These are phyloP conservation scores for Pseudogymnoascus sp. DNA, from an alignment of 2,329 filamentous ascomycete species.

Conservation along the genomic window DNA sequence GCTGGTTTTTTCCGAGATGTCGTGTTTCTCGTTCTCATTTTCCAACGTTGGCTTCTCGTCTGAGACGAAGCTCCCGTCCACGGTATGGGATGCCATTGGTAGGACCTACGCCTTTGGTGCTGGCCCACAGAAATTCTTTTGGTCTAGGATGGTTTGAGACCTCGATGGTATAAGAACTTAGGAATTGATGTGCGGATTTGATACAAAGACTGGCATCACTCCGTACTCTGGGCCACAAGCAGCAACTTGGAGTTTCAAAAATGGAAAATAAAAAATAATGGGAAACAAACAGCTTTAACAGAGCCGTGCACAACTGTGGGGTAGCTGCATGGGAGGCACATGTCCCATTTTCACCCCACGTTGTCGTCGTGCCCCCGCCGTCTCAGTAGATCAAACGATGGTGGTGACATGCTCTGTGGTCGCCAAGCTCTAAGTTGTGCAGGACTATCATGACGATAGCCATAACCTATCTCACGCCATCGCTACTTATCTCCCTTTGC, in stretches of 20 bases:
- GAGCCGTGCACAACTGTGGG: not conserved
- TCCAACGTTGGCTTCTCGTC: not conserved
- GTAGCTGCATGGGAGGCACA: not conserved
- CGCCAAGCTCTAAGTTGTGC: not conserved
- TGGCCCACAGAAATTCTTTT: not conserved
- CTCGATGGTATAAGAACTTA: not conserved
- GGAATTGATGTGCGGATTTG: not conserved
- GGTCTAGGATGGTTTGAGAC: not conserved
- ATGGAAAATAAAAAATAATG: not conserved
- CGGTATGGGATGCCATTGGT: not conserved
- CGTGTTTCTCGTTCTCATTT: not conserved
- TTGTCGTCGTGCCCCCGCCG: not conserved
- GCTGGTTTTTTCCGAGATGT: not conserved
- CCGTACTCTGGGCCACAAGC: not conserved
- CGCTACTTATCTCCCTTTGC: not conserved
- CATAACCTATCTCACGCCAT: not conserved
- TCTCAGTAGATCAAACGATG: not conserved
- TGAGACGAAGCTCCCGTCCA: not conserved
- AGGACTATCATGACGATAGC: conserved; percentile 2
- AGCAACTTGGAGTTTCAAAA: not conserved
- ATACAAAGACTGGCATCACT: not conserved
- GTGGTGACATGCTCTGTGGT: not conserved
- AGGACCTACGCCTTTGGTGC: not conserved
- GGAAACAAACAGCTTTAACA: not conserved
- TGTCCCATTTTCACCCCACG: not conserved